Evolutionary conservation across 257 asterid genomes (phyloP).

Genomic region (Nicotiana otophora): DNA sequence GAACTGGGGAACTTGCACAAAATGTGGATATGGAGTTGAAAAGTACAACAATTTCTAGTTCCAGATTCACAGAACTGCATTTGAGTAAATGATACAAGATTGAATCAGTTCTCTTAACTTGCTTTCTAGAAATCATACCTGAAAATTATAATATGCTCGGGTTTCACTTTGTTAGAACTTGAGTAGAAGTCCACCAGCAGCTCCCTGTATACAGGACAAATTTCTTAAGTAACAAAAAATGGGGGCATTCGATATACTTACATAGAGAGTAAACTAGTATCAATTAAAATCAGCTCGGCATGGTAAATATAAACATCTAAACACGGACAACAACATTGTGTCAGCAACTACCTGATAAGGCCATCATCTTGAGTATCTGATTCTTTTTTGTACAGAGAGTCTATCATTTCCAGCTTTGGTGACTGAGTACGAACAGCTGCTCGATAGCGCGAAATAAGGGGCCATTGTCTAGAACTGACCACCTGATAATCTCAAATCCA

Average conservation of each 20-base stretch:
- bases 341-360: slow-evolving; percentile 42
- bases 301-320: background rate
- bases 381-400: slow-evolving; percentile 37
- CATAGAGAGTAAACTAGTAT: background rate
- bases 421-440: slow-evolving; percentile 73
- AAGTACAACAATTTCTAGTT: background rate
- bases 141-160: slow-evolving; percentile 58
- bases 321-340: background rate
- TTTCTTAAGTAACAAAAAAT: background rate
- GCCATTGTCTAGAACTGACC: slow-evolving; percentile 74
- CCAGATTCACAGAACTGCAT: background rate
- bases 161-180: slow-evolving; percentile 37
- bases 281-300: background rate
- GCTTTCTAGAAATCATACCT: slow-evolving; percentile 30
- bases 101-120: background rate
- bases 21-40: background rate
- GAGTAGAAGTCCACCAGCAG: slow-evolving; percentile 39
- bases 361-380: slow-evolving; percentile 42
- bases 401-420: slow-evolving; percentile 61
- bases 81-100: background rate
- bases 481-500: slow-evolving; percentile 31
- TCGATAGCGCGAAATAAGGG: slow-evolving; percentile 50
- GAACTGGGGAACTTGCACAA: background rate
- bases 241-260: background rate
- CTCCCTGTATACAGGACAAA: slow-evolving; percentile 35